Conservation (phyloP, 805 yeast species). For the Wickerhamiella bombiphila region DNA sequence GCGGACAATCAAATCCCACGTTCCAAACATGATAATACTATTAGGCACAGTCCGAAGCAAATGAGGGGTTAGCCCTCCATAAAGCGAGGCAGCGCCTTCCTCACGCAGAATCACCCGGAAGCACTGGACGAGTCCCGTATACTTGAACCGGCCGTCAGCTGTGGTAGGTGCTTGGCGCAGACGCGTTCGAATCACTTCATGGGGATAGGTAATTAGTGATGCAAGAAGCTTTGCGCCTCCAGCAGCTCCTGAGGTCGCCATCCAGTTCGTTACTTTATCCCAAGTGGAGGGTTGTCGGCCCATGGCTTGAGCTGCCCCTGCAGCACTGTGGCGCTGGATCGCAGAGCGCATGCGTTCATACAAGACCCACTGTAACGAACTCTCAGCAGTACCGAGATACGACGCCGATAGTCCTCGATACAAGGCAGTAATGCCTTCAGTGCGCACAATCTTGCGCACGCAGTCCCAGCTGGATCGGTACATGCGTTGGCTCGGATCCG, state of each 20-base stretch:
- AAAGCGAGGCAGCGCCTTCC: slow-evolving; percentile 86
- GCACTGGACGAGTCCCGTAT: slow-evolving; percentile 79
- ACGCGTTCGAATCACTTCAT: slow-evolving; percentile 91
- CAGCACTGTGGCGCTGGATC: slow-evolving; percentile 37
- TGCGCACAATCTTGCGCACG: slow-evolving; percentile 44
- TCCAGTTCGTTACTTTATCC: slow-evolving; percentile 75
- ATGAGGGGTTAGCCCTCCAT: slow-evolving; percentile 97
- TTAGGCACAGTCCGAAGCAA: slow-evolving; percentile 93
- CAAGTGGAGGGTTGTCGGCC: slow-evolving; percentile 25
- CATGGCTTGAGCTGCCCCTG: no score
- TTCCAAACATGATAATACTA: slow-evolving; percentile 96
- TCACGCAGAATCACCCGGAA: slow-evolving; percentile 74
- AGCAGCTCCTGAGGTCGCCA: slow-evolving; percentile 92
- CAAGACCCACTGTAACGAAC: slow-evolving; percentile 89
- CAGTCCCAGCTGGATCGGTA: slow-evolving; percentile 85
- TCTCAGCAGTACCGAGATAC: slow-evolving; percentile 82
- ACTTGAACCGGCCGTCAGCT: slow-evolving; percentile 66
- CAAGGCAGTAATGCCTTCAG: slow-evolving; percentile 69
- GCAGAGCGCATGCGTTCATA: slow-evolving; percentile 84
- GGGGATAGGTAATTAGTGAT: slow-evolving; percentile 86
- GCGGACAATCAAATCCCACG: slow-evolving; percentile 79
- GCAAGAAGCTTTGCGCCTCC: slow-evolving; percentile 93
- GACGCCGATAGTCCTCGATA: slow-evolving; percentile 91
- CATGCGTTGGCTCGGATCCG: slow-evolving; percentile 27
- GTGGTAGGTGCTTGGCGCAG: slow-evolving; percentile 78